Evolutionary conservation across 2,329 filamentous ascomycete genomes (phyloP).

Genomic region (Endothia cerciana): DNA sequence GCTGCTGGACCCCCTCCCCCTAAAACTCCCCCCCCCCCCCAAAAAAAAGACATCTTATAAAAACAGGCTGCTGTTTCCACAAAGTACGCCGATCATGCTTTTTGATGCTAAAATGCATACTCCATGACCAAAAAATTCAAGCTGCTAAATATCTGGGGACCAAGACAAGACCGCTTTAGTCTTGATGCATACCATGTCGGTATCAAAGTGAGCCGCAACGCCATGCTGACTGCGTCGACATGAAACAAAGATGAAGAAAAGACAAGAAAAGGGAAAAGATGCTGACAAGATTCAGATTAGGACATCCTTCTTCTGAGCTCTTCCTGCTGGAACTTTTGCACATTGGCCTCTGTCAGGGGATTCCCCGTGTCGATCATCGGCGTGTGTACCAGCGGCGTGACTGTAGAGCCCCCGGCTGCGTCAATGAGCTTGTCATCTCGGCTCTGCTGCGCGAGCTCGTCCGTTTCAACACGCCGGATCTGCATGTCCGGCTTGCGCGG

Average conservation of each 20-base stretch:
- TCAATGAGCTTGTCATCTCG: conserved; percentile 37
- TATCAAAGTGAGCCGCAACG: conserved; percentile 16
- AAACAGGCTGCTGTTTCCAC: neutral
- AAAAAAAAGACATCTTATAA: neutral
- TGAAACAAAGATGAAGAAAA: neutral
- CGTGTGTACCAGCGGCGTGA: conserved; percentile 27
- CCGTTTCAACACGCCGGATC: conserved; percentile 27
- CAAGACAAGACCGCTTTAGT: no score
- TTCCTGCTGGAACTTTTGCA: conserved; percentile 33
- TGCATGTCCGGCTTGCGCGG: conserved; percentile 17
- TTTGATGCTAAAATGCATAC: conserved; percentile 6
- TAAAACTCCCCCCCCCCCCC: no score
- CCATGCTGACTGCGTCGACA: conserved; percentile 19
- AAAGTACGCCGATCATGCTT: neutral
- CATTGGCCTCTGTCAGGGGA: conserved; percentile 35
- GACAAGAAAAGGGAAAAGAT: neutral
- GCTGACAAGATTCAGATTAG: neutral
- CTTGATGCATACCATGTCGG: neutral
- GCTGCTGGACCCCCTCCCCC: no score
- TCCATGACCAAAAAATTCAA: neutral
- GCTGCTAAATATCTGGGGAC: neutral
- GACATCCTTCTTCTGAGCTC: conserved; percentile 21
- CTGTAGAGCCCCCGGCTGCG: conserved; percentile 25
- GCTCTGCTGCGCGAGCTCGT: conserved; percentile 34
- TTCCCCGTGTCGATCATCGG: conserved; percentile 28